Conservation (phyloP, 345 rosid species). For the Rubroshorea leprosula region DNA sequence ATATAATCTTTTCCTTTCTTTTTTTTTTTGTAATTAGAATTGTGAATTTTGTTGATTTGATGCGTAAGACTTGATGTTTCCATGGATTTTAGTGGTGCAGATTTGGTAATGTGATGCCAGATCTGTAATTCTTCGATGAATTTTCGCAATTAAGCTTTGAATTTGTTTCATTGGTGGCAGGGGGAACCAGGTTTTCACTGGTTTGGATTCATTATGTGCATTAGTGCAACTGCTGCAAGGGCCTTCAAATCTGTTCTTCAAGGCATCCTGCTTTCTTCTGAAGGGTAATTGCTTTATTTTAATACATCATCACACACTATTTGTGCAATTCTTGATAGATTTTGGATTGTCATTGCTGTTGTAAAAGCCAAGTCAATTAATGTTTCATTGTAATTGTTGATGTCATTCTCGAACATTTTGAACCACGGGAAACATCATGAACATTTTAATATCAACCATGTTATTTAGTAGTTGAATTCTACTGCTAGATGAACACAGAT, state of each 20-base stretch:
- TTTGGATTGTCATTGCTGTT: too few species aligned
- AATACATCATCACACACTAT: too few species aligned
- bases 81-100: conserved; percentile 11
- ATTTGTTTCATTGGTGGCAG: conserved; percentile 37
- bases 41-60: background rate
- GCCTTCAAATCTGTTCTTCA: conserved; percentile 96
- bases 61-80: background rate
- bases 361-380: too few species aligned
- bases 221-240: conserved; percentile 89
- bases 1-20: too few species aligned
- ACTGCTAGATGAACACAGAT: too few species aligned
- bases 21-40: background rate
- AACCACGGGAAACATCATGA: too few species aligned
- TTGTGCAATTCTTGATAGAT: too few species aligned
- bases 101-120: conserved; percentile 14
- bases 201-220: conserved; percentile 97
- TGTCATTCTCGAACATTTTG: too few species aligned
- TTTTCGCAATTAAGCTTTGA: conserved; percentile 3
- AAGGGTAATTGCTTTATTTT: conserved; percentile 48
- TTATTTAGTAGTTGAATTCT: too few species aligned
- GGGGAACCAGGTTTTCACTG: conserved; percentile 94
- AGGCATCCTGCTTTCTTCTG: conserved; percentile 87
- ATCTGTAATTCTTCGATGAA: conserved; percentile 38
- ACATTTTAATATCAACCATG: too few species aligned
- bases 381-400: too few species aligned